Percentiles rank a stretch among this genome's conserved stretches.
These are phyloP conservation scores for Metarhizium sp. DNA, from an alignment of 2,329 filamentous ascomycete species.

Conservation along the genomic window DNA sequence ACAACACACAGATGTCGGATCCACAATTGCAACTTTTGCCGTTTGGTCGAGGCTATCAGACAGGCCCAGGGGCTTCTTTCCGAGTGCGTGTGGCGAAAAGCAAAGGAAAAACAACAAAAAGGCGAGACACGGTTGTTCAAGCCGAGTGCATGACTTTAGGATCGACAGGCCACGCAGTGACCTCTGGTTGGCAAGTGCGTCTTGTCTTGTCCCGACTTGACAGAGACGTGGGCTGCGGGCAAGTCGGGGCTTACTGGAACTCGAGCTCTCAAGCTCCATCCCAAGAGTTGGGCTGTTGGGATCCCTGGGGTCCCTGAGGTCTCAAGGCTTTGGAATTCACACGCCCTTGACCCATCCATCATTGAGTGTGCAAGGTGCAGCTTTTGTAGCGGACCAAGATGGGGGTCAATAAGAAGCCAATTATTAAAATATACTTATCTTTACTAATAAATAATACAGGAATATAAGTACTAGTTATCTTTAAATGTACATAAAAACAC, in stretches of 20 bases:
- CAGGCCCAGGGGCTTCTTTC: neutral
- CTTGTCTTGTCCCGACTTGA: neutral
- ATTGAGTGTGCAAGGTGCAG: too few species aligned
- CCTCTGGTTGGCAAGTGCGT: neutral
- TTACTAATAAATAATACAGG: too few species aligned
- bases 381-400: too few species aligned
- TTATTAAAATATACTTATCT: too few species aligned
- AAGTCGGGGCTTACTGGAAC: neutral
- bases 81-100: neutral
- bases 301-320: neutral
- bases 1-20: neutral
- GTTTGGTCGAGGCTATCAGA: neutral
- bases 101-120: neutral
- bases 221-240: neutral
- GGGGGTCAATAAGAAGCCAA: too few species aligned
- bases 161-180: neutral
- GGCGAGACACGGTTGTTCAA: neutral
- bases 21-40: neutral
- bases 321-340: neutral
- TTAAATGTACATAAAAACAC: too few species aligned
- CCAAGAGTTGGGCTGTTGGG: neutral
- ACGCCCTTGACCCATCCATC: neutral
- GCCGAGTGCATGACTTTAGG: neutral
- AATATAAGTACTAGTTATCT: too few species aligned
- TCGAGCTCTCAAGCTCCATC: neutral